Evolutionary conservation across 2,329 filamentous ascomycete genomes (phyloP).

Genomic region (Ophiostoma populinum): DNA sequence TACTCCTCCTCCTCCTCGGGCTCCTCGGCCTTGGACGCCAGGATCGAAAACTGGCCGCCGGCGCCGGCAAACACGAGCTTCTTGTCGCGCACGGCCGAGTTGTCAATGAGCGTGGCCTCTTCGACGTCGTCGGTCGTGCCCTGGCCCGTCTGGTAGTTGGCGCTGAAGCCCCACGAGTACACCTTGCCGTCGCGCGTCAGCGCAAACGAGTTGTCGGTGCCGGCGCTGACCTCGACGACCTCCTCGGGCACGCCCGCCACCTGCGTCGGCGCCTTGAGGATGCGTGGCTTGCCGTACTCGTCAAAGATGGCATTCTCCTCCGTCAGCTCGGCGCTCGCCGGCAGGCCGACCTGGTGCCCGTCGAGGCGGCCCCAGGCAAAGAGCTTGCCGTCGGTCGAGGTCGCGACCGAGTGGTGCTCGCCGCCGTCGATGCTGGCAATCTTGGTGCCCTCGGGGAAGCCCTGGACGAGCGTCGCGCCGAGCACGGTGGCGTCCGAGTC

Average conservation of each 20-base stretch:
- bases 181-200: conserved; percentile 52
- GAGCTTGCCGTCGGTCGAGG: conserved; percentile 37
- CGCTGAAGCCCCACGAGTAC: conserved; percentile 66
- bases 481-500: conserved; percentile 55
- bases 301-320: conserved; percentile 46
- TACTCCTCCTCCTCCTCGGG: too few species aligned
- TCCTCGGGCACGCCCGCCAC: conserved; percentile 38
- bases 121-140: conserved; percentile 66
- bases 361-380: conserved; percentile 44
- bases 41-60: conserved; percentile 68
- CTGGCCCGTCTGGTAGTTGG: conserved; percentile 65
- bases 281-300: conserved; percentile 47
- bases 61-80: conserved; percentile 63
- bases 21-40: conserved; percentile 24
- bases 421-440: conserved; percentile 51
- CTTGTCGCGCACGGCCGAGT: conserved; percentile 61
- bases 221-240: conserved; percentile 40
- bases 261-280: conserved; percentile 47
- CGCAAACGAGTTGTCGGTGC: conserved; percentile 57
- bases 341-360: conserved; percentile 32
- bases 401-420: conserved; percentile 56
- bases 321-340: conserved; percentile 36
- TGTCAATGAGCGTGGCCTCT: conserved; percentile 64
- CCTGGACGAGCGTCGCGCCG: conserved; percentile 49
- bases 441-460: conserved; percentile 39